Conservation (phyloP, 371 early-diverging fungal genomes). For the Batkoa obscura region DNA sequence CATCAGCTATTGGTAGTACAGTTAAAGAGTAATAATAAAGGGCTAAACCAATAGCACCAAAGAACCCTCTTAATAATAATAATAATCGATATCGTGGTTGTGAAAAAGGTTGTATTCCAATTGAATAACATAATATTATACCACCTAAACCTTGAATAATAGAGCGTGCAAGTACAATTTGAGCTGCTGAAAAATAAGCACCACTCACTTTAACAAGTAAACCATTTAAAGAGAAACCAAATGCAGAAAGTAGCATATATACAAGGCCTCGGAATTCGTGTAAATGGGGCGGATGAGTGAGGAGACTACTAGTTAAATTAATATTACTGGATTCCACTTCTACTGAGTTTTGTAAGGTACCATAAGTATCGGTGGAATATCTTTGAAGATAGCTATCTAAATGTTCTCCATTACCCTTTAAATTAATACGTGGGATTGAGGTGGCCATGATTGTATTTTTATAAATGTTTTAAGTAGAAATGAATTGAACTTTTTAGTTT, state of each 20-base stretch:
- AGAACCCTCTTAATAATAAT: constrained; percentile 38
- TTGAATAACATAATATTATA: constrained; percentile 22
- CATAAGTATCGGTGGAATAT: too few species aligned
- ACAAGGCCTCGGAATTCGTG: constrained; percentile 21
- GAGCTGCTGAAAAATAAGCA: constrained; percentile 27
- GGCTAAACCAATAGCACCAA: constrained; percentile 41
- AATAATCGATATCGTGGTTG: constrained; percentile 21
- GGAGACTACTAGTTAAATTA: too few species aligned
- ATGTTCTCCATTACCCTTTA: too few species aligned
- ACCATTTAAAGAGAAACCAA: constrained; percentile 49
- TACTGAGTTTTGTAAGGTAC: too few species aligned
- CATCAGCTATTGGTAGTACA: constrained; percentile 46
- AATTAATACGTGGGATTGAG: too few species aligned
- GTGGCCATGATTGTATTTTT: too few species aligned
- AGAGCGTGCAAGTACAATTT: constrained; percentile 51
- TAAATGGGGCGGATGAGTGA: not conserved
- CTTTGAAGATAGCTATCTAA: too few species aligned
- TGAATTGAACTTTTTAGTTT: too few species aligned
- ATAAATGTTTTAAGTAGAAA: too few species aligned
- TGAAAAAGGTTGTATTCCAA: constrained; percentile 33
- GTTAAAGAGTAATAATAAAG: constrained; percentile 53
- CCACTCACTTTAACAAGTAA: constrained; percentile 44
- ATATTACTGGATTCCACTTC: too few species aligned
- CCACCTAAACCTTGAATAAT: constrained; percentile 34
- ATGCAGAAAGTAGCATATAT: constrained; percentile 42